Base-by-base conservation (phyloP, 1,284 basidiomycete species). In the Phenoliferia sp. region DNA sequence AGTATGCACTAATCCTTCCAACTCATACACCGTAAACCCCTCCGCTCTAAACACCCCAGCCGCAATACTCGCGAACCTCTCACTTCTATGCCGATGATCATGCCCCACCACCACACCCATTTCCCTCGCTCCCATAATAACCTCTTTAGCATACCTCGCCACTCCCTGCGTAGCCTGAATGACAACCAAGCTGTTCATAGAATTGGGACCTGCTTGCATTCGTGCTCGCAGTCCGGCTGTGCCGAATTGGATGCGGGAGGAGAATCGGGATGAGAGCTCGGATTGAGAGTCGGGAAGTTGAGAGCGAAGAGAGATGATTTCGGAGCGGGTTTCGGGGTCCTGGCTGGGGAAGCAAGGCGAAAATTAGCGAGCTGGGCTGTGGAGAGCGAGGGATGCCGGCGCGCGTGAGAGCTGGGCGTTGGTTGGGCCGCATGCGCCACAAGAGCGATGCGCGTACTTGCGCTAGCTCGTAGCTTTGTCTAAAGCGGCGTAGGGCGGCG, bases 181-280 rank as follows among this genome's bases (percentile, higher is more conserved):
- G 62, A 93, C 82, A 58, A 86, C 89, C 62, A 93, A 79, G 77
- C 92, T 89, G 76, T 93, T 93, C 89, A 93, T 92, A 62, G 88
- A 84, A 28, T 88, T 83, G 84, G 88, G 92, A 2, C 90, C 90
- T 7, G 90, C 90, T 74, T 89, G 87, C 90, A 93, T 93, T 70
- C 80, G 82, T 10, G 88, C 90, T 73, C 91, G 80, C 22, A 93
- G 81, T 60, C 90, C 90, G 67, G 90, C 90, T 35, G 90, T 93
- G 7, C 90, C 90, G 77, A 93, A 93, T 68, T 88, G 85, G 72
- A 93, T 92, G 31, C 90, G 85, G 17, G 81, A 80, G 70, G 87
- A 89, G 75, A 90, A 82, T 35, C 87, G 81, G 67, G 77, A 81
- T 64, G 85, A 83, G 32, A 90, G 77, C 78, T 87, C 86, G 12